These are phyloP conservation scores for Cardamine occulta DNA, from an alignment of 345 rosid genomes.

Conservation along the genomic window DNA sequence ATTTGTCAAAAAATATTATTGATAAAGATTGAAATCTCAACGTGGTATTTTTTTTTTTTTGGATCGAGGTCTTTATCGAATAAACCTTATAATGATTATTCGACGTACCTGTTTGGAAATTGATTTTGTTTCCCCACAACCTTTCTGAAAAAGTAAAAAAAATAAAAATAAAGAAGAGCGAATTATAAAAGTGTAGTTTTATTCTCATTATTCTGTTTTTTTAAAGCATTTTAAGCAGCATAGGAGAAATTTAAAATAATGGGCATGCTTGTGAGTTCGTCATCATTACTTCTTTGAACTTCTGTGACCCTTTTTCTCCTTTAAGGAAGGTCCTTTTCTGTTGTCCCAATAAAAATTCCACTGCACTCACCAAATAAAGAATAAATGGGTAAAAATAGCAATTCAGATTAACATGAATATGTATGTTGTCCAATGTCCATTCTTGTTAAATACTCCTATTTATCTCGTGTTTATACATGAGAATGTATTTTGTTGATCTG, in stretches of 20 bases:
- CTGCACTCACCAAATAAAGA: constrained; percentile 41
- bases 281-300: constrained; percentile 80
- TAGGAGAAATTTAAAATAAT: constrained; percentile 65
- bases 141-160: constrained; percentile 26
- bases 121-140: constrained; percentile 92
- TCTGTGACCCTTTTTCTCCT: constrained; percentile 40
- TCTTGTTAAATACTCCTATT: neutral
- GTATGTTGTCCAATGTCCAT: constrained; percentile 20
- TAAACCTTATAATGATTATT: constrained; percentile 61
- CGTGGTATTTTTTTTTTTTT: constrained; percentile 41
- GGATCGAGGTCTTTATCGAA: constrained; percentile 58
- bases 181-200: constrained; percentile 52
- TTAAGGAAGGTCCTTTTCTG: constrained; percentile 49
- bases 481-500: neutral
- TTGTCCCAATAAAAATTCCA: constrained; percentile 51
- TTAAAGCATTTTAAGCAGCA: constrained; percentile 65
- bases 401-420: constrained; percentile 30
- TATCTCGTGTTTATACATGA: neutral
- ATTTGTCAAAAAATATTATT: neutral
- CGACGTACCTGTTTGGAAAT: constrained; percentile 69
- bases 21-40: constrained; percentile 17
- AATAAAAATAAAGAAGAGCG: constrained; percentile 41
- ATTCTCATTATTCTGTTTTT: constrained; percentile 67
- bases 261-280: constrained; percentile 71
- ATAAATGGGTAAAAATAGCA: constrained; percentile 27